Base-by-base conservation (phyloP, 192 early-diverging fungal genomes). In the Diversispora eburnea region DNA sequence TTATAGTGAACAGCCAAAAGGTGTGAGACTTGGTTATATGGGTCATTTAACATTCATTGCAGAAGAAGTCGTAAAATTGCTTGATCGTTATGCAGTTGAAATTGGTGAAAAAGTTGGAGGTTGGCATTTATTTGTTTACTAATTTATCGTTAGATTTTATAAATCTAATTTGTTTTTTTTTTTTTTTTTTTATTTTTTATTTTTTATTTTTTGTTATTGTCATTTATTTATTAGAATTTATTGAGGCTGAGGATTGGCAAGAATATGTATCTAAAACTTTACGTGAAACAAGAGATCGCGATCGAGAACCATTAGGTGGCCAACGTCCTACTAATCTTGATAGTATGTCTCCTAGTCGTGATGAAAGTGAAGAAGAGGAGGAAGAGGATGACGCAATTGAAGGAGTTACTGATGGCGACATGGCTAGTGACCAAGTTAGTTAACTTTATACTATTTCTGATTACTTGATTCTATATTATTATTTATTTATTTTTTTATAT, bases 31-130 rank as follows among this genome's bases (percentile, higher is more conserved):
- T 41, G 98, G 96, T 7, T 98, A 93, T 78, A 99, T 99, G 98
- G 98, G 98, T 12, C 98, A 99, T 73, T 82, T 98, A 77, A 98
- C 95, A 0, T 95, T 95, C 63, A 97, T 99, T 66, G 89, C 96
- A 39, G 98, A 99, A 75, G 98, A 98, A 76, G 90, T 95, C 2
- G 89, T 91, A 61, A 94, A 96, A 73, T 76, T 98, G 42, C 79
- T 96, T 52, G 96, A 98, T 71, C 88, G 92, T 20, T 63, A 51
- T 65, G 60, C 60, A 19, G 62, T 73, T 2, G 72, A 73, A 19
- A 52, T 73, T 22, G 72, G 59, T 33, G 72, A 73, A 17, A 62
- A 73, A 73, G 62, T 73, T 47, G 64, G 61, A 73, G 72, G 72
- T 73, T 64, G 22, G 47, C 10, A 4, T 58, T 57, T 57, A 13